phyloP scores from a whole-genome alignment of 2,329 filamentous ascomycete genomes.

The Penicillium nordicum region DNA sequence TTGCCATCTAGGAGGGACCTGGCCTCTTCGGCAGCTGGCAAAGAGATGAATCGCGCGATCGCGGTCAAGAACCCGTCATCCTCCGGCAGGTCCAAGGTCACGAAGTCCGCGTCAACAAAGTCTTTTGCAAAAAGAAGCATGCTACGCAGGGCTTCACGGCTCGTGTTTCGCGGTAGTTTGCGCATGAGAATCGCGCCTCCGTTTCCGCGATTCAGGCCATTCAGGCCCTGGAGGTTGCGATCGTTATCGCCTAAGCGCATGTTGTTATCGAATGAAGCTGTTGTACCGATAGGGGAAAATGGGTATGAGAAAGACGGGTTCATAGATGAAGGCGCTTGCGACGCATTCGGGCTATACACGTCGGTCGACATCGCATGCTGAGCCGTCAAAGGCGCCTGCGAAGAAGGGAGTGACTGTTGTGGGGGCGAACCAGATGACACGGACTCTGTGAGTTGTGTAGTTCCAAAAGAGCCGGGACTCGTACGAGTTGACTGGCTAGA shows the following conservation, averaged over 20 bases:
- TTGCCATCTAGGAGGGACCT: conserved; percentile 59
- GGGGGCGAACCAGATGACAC: conserved; percentile 40
- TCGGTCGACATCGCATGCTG: conserved; percentile 46
- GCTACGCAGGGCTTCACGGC: conserved; percentile 56
- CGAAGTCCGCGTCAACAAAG: conserved; percentile 57
- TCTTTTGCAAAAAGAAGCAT: conserved; percentile 66
- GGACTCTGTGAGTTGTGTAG: conserved; percentile 39
- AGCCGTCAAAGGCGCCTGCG: conserved; percentile 36
- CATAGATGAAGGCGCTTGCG: conserved; percentile 35
- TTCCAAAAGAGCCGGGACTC: conserved; percentile 41
- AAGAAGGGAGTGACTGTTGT: conserved; percentile 32
- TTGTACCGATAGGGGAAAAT: conserved; percentile 39
- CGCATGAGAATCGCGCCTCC: conserved; percentile 54
- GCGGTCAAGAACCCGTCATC: conserved; percentile 57
- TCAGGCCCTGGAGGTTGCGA: conserved; percentile 35
- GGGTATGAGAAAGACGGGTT: conserved; percentile 36
- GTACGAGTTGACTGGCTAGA: conserved; percentile 42
- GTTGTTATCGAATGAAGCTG: conserved; percentile 37
- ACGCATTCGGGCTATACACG: conserved; percentile 40
- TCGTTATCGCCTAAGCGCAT: conserved; percentile 38
- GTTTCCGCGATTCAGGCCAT: conserved; percentile 32
- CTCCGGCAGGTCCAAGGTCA: conserved; percentile 53
- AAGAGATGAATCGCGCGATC: conserved; percentile 56
- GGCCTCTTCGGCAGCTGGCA: conserved; percentile 58
- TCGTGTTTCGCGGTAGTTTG: conserved; percentile 58